A percentile compares a stretch with the other conserved stretches of the same genome.
Conservation (phyloP, 768 basidiomycete genomes). For the Albatrellus ellisii region DNA sequence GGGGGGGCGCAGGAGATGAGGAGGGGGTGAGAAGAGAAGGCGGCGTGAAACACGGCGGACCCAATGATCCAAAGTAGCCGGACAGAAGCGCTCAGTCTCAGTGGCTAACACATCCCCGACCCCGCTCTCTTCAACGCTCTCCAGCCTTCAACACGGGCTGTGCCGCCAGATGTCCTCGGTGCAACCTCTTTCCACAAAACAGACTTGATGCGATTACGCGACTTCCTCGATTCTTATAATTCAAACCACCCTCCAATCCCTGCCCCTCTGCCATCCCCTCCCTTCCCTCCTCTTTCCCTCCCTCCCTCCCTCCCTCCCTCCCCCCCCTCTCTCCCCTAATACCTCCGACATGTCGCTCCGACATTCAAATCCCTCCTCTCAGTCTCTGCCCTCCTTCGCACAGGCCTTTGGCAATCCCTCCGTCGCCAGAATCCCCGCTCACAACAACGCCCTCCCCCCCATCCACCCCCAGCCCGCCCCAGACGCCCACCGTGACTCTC, state of each 20-base stretch:
- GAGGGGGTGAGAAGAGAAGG: no score
- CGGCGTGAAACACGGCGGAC: no score
- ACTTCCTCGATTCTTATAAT: constrained; percentile 3
- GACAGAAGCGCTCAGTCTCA: no score
- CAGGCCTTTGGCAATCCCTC: constrained; percentile 57
- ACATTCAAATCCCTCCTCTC: constrained; percentile 32
- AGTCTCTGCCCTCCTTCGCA: constrained; percentile 69
- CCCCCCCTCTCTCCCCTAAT: not conserved
- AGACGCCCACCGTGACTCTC: constrained; percentile 14
- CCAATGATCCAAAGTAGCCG: no score
- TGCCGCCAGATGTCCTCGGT: no score
- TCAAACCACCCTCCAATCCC: not conserved
- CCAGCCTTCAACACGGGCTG: no score
- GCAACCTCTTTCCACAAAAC: no score
- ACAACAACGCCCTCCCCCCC: constrained; percentile 49
- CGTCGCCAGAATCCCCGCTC: constrained; percentile 33
- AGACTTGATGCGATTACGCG: constrained; percentile 1
- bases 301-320: not conserved
- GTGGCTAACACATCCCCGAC: no score
- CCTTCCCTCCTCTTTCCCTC: constrained; percentile 1
- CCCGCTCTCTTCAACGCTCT: no score
- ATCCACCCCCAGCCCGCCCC: constrained; percentile 35
- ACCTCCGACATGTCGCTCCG: constrained; percentile 17
- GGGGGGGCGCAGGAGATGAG: no score
- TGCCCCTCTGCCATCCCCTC: not conserved